Evolutionary conservation across 495 filamentous ascomycete species (phyloP), one percentile per base, ranked within the genome.

Genomic region (Rusavskia elegans): DNA sequence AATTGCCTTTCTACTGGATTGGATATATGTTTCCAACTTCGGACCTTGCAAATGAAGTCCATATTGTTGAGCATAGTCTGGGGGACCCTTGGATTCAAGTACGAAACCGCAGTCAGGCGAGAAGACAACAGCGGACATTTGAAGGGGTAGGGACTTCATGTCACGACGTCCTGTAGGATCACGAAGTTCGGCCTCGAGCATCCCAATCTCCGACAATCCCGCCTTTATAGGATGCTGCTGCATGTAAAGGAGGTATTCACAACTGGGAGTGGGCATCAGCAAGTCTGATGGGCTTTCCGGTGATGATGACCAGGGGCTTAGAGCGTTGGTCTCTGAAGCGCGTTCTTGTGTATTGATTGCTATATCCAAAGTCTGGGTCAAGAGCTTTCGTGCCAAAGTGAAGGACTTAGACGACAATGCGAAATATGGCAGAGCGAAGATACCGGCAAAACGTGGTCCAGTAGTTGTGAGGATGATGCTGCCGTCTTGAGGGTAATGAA

Each of bases 41-140:
- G 80, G 73, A 0, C 92, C 89, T 10, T 73, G 60, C 20, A 95
- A 71, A 64, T 93, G 87, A 29, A 78, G 61, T 6, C 70, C 73
- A 41, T 89, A 79, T 19, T 68, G 70, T 3, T 78, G 77, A 8
- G 80, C 64, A 55, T 75, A 87, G 17, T 82, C 74, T 5, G 88
- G 87, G 3, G 85, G 78, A 0, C 86, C 85, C 64, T 92, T 89
- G 5, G 84, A 87, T 61, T 92, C 83, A n/a, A 98, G 76, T 35
- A 93, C 79, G 59, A 87, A 90, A 9, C 83, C 86, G 63, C 92
- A 98, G 62, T 95, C 90, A 17, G 92, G 92, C 19, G 90, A 96
- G 66, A 89, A 98, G 16, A 92, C 74, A 1, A 93, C 73, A 45
- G 86, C 81, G 10, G 87, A 92, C 77, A 95, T 87, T 49, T 76